Conservation (phyloP, 768 basidiomycete species). For the Boletus fagicola region DNA sequence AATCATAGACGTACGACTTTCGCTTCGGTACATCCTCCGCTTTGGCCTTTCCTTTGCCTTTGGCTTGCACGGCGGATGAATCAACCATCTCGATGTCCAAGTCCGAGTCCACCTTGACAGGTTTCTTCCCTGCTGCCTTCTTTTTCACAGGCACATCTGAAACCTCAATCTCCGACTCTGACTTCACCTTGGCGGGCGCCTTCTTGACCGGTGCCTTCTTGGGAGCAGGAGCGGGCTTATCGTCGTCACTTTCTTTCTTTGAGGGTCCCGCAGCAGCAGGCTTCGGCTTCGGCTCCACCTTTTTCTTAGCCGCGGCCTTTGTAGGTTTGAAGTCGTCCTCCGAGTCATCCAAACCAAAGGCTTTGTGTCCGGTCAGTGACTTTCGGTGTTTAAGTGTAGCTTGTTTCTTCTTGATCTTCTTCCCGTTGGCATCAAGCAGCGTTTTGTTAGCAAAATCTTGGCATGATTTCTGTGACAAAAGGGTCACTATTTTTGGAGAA, state of each 20-base stretch:
- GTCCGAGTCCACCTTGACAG: constrained; percentile 36
- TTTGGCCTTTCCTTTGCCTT: constrained; percentile 48
- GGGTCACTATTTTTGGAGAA: not conserved
- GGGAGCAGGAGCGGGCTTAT: constrained; percentile 24
- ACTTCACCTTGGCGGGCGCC: constrained; percentile 33
- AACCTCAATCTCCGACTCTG: constrained; percentile 41
- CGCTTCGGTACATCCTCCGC: constrained; percentile 48
- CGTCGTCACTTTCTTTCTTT: constrained; percentile 46
- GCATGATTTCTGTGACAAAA: constrained; percentile 37
- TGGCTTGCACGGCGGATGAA: constrained; percentile 27
- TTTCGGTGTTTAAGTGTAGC: constrained; percentile 53
- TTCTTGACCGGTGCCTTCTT: constrained; percentile 36
- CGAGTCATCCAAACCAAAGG: constrained; percentile 37
- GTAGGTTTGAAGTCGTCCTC: constrained; percentile 58
- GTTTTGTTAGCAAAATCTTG: constrained; percentile 45
- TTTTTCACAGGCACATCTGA: constrained; percentile 26
- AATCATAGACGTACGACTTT: constrained; percentile 53
- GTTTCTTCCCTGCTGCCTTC: constrained; percentile 22
- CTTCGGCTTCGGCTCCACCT: constrained; percentile 29
- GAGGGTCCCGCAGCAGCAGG: constrained; percentile 39
- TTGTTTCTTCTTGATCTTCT: constrained; percentile 58
- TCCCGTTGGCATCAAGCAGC: constrained; percentile 45
- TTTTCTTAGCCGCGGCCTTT: constrained; percentile 45
- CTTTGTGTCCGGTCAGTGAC: constrained; percentile 44
- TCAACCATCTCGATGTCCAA: constrained; percentile 36